These are phyloP conservation scores for Blastomyces emzantsi DNA, from an alignment of 2,329 filamentous ascomycete species.

Conservation along the genomic window DNA sequence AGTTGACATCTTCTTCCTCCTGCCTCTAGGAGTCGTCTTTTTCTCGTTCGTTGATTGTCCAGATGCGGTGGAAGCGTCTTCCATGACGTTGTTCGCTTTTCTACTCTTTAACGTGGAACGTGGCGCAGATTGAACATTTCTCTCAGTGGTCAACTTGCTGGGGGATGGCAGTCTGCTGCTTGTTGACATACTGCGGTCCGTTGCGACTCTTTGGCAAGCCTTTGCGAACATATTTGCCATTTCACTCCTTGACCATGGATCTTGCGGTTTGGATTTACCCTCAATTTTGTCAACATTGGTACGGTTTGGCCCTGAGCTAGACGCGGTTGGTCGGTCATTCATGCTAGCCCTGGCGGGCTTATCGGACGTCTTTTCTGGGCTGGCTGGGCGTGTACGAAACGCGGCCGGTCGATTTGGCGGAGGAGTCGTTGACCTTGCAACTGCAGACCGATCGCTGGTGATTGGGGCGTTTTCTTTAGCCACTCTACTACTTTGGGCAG, in stretches of 20 bases:
- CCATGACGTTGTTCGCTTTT: not conserved
- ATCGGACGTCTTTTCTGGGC: not conserved
- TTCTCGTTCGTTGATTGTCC: not conserved
- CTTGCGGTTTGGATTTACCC: not conserved
- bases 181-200: not conserved
- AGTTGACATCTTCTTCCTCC: not conserved
- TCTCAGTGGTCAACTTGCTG: not conserved
- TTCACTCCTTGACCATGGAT: not conserved
- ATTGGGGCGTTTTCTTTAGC: not conserved
- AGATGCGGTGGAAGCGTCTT: not conserved
- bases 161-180: not conserved
- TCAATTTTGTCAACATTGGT: not conserved
- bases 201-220: not conserved
- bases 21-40: not conserved
- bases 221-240: not conserved
- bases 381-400: not conserved
- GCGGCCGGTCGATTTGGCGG: too few relatives aligned
- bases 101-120: not conserved
- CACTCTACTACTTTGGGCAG: not conserved
- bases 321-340: not conserved
- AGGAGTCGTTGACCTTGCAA: not conserved
- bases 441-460: not conserved
- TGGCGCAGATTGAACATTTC: not conserved
- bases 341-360: not conserved
- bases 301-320: not conserved